Conservation (phyloP, 2,329 filamentous ascomycete genomes). For the Colletotrichum trifolii region DNA sequence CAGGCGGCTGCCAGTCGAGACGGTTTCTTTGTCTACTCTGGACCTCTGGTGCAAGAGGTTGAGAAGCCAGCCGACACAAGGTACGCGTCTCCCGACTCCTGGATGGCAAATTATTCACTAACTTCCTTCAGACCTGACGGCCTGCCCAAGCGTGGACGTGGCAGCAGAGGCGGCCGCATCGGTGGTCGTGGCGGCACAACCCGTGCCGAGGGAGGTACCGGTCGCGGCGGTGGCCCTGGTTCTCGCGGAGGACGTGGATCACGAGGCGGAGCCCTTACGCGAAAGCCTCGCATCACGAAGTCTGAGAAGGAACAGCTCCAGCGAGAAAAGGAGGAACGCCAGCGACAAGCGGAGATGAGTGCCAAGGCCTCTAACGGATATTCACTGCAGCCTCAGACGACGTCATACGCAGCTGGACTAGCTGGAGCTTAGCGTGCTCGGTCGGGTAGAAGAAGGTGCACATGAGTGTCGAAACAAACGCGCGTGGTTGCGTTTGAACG, state of each 20-base stretch:
- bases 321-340: constrained; percentile 81
- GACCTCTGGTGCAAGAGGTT: constrained; percentile 86
- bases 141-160: constrained; percentile 72
- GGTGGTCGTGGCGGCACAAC: constrained; percentile 72
- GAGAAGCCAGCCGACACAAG: constrained; percentile 72
- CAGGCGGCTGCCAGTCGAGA: constrained; percentile 94
- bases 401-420: constrained; percentile 38
- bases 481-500: no score
- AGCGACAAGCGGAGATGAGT: constrained; percentile 58
- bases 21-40: constrained; percentile 98
- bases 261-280: constrained; percentile 76
- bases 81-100: constrained; percentile 52
- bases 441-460: background rate
- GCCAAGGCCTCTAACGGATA: constrained; percentile 52
- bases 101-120: constrained; percentile 42
- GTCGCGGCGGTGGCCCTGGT: constrained; percentile 69
- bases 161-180: constrained; percentile 60
- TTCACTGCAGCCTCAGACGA: constrained; percentile 46
- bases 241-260: constrained; percentile 78
- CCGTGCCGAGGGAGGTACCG: constrained; percentile 58
- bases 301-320: constrained; percentile 85
- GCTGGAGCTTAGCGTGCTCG: constrained; percentile 28
- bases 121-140: constrained; percentile 69
- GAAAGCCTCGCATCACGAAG: constrained; percentile 89
- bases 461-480: no score